Evolutionary conservation across 179 eudicot species (phyloP).

Genomic region (Pouteria campechiana): DNA sequence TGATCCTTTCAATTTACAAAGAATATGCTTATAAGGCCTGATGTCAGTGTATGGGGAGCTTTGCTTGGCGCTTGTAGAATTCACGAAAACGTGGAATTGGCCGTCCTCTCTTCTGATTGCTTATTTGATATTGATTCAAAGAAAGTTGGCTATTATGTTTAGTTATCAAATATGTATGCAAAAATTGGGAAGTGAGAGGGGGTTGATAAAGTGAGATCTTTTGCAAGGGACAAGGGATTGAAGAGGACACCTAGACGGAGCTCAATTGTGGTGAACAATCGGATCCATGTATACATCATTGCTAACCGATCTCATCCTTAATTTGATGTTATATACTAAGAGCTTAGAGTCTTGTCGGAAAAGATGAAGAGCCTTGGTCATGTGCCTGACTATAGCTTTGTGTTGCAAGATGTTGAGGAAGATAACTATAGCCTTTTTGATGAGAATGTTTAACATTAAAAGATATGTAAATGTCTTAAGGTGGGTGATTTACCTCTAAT

Average conservation of each 20-base stretch:
- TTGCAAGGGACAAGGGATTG: conserved; percentile 36
- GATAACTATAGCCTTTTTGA: too few relatives aligned
- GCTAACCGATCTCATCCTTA: conserved; percentile 37
- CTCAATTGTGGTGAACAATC: conserved; percentile 29
- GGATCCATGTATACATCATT: conserved; percentile 30
- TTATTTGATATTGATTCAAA: conserved; percentile 41
- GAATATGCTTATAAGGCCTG: conserved; percentile 50
- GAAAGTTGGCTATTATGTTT: conserved; percentile 38
- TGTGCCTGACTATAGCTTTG: conserved; percentile 33
- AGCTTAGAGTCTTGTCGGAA: conserved; percentile 20
- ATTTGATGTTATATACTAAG: conserved; percentile 22
- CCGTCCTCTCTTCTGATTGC: conserved; percentile 42
- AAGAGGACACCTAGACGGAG: conserved; percentile 52
- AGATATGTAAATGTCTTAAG: too few relatives aligned
- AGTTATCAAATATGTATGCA: conserved; percentile 43
- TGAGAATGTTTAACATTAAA: too few relatives aligned
- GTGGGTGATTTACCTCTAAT: too few relatives aligned
- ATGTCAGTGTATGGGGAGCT: conserved; percentile 83
- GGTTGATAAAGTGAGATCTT: conserved; percentile 33
- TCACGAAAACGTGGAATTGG: conserved; percentile 54
- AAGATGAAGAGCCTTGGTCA: conserved; percentile 37
- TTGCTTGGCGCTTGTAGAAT: conserved; percentile 77
- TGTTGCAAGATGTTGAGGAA: conserved; percentile 50
- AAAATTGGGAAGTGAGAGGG: conserved; percentile 42
- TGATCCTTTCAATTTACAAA: conserved; percentile 68